phyloP scores from a whole-genome alignment of 306 rosid species.

The Cyamopsis tetragonoloba region DNA sequence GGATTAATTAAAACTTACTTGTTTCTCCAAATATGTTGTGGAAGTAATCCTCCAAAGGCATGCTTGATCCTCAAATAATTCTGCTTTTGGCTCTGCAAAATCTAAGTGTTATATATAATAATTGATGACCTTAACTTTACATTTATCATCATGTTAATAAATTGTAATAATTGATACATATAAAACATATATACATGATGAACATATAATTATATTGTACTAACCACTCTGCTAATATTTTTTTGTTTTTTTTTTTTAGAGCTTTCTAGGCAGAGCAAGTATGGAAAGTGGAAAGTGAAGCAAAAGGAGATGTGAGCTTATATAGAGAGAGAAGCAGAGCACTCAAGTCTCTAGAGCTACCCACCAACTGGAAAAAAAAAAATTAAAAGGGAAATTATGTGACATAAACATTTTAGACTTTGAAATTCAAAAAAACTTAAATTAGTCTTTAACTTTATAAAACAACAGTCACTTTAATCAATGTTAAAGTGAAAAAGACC shows the following conservation, averaged over 20 bases:
- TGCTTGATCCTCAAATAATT: constrained; percentile 30
- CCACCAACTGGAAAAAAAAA: too few species aligned
- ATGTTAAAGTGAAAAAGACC: too few species aligned
- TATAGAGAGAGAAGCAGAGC: neutral
- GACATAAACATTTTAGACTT: too few species aligned
- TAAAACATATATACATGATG: neutral
- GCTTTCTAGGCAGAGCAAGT: neutral
- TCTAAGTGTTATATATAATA: neutral
- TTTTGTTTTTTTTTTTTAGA: too few species aligned
- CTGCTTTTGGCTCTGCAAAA: constrained; percentile 21
- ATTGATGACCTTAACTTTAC: neutral
- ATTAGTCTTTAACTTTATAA: too few species aligned
- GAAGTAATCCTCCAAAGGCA: constrained; percentile 42
- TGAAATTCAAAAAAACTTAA: too few species aligned
- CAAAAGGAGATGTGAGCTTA: neutral
- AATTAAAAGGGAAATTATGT: neutral
- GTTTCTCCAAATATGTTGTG: constrained; percentile 19
- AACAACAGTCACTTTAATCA: too few species aligned
- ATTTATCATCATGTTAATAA: neutral
- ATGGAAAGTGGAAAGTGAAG: neutral
- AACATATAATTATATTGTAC: constrained; percentile 1
- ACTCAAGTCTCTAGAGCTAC: too few species aligned
- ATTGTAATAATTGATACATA: too few species aligned
- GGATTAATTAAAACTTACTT: constrained; percentile 41
- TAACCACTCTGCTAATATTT: constrained; percentile 6